These are phyloP conservation scores for Calonectria fujianensis DNA, from an alignment of 2,329 filamentous ascomycete genomes.

Conservation along the genomic window DNA sequence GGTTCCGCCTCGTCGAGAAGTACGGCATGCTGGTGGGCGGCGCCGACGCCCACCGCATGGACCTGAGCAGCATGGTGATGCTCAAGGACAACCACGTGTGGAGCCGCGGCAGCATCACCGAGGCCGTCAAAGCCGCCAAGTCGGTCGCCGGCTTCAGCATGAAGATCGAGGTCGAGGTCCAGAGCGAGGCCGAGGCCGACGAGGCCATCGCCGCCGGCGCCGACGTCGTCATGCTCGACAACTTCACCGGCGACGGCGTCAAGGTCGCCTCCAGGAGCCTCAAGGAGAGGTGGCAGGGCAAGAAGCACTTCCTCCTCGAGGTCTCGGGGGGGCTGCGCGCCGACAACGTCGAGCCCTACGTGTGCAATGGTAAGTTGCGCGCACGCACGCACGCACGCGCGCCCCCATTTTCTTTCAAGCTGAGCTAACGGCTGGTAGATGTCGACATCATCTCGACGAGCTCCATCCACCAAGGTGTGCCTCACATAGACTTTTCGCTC, in stretches of 20 bases:
- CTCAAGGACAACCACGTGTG: conserved; percentile 99
- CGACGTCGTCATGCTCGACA: conserved; percentile 98
- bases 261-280: conserved; percentile 83
- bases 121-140: conserved; percentile 89
- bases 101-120: conserved; percentile 89
- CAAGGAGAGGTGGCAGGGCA: conserved; percentile 87
- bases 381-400: neutral
- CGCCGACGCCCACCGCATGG: conserved; percentile 92
- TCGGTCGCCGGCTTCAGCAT: conserved; percentile 90
- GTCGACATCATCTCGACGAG: conserved; percentile 98
- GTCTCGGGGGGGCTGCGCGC: conserved; percentile 92
- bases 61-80: conserved; percentile 97
- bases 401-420: neutral
- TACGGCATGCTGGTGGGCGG: conserved; percentile 98
- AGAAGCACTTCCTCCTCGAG: conserved; percentile 86
- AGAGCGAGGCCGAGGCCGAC: conserved; percentile 90
- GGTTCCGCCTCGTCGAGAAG: conserved; percentile 96
- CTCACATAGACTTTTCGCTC: conserved; percentile 95
- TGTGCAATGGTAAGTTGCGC: conserved; percentile 77
- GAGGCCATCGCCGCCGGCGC: conserved; percentile 93
- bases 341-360: conserved; percentile 88
- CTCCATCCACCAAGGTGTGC: conserved; percentile 95
- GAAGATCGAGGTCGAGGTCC: conserved; percentile 97
- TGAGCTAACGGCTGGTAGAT: conserved; percentile 71
- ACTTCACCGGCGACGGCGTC: conserved; percentile 89